These are phyloP conservation scores for Clarkia xantiana DNA, from an alignment of 345 rosid genomes.

Conservation along the genomic window DNA sequence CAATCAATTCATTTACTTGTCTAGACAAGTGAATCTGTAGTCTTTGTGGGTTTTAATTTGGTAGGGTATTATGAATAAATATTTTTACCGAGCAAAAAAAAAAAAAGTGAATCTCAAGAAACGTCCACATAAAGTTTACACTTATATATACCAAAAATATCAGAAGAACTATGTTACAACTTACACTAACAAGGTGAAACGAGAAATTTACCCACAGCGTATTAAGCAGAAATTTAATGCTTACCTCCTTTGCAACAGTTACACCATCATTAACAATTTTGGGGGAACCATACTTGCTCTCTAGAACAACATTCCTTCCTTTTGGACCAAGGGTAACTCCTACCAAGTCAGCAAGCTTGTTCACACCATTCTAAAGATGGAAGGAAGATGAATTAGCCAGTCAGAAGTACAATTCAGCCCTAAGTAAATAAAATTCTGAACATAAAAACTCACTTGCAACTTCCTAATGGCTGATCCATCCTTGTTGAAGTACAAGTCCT, in stretches of 20 bases:
- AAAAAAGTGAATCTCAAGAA: too few relatives aligned
- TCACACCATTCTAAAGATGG: constrained; percentile 63
- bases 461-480: constrained; percentile 83
- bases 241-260: constrained; percentile 92
- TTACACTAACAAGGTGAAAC: too few relatives aligned
- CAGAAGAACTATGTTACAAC: too few relatives aligned
- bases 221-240: not conserved
- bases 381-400: not conserved
- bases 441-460: constrained; percentile 51
- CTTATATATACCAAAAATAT: too few relatives aligned
- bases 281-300: constrained; percentile 98
- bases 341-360: constrained; percentile 95
- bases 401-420: not conserved
- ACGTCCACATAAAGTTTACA: too few relatives aligned
- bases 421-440: not conserved
- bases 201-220: too few relatives aligned
- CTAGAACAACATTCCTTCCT: constrained; percentile 94
- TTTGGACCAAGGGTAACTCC: constrained; percentile 97
- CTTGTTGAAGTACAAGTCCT: constrained; percentile 88
- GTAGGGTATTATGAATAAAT: too few relatives aligned
- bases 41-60: too few relatives aligned
- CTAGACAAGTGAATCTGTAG: too few relatives aligned
- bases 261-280: constrained; percentile 97
- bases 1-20: not conserved
- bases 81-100: too few relatives aligned